Conservation (phyloP, 768 basidiomycete species). For the Hypholoma fasciculare region DNA sequence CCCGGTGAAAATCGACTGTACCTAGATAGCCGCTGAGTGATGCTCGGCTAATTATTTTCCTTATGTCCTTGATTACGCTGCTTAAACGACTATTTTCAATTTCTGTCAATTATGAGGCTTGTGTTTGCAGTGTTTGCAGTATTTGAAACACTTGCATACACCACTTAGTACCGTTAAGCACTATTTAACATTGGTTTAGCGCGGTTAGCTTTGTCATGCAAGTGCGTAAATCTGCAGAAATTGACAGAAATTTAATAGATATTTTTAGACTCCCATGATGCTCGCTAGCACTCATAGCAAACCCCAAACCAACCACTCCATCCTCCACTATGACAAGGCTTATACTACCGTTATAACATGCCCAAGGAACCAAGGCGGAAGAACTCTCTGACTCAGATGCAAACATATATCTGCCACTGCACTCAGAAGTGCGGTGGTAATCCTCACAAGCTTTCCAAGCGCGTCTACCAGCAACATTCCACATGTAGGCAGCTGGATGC, state of each 20-base stretch:
- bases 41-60: conserved; percentile 4
- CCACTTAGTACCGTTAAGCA: not conserved
- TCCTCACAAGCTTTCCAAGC: not conserved
- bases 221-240: conserved; percentile 3
- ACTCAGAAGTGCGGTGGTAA: conserved; percentile 3
- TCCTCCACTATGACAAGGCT: too few species aligned
- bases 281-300: not conserved
- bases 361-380: not conserved
- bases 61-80: conserved; percentile 4
- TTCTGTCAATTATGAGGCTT: not conserved
- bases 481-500: not conserved
- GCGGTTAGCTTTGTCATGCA: not conserved
- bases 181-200: not conserved
- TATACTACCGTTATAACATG: not conserved
- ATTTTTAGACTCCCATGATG: too few species aligned
- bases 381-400: not conserved
- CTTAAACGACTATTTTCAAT: not conserved
- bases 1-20: conserved; percentile 2
- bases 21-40: not conserved
- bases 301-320: not conserved
- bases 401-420: conserved; percentile 1
- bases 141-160: not conserved
- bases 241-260: not conserved
- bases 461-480: not conserved
- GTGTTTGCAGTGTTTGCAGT: conserved; percentile 1